These are phyloP conservation scores for Apophysomyces trapeziformis DNA, from an alignment of 371 early-diverging fungal genomes.

Conservation along the genomic window DNA sequence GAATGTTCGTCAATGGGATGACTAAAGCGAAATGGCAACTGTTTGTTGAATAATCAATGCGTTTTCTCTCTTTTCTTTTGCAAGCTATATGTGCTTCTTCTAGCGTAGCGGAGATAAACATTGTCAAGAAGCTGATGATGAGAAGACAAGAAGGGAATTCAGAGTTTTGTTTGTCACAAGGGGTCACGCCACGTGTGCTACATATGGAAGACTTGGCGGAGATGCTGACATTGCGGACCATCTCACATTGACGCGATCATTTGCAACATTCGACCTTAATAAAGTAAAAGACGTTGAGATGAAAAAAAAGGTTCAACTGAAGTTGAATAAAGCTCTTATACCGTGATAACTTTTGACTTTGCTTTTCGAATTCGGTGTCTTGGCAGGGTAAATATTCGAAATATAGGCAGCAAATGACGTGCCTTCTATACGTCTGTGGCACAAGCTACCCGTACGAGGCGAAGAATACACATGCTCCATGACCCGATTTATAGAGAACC, in stretches of 20 bases:
- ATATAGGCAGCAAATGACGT: conserved; percentile 55
- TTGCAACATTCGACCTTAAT: conserved; percentile 70
- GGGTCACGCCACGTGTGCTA: conserved; percentile 57
- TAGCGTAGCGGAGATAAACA: too few species aligned
- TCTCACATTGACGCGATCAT: conserved; percentile 58
- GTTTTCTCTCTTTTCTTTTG: too few species aligned
- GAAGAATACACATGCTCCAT: conserved; percentile 65
- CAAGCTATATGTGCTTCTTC: too few species aligned
- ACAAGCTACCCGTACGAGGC: conserved; percentile 73
- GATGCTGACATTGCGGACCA: conserved; percentile 72
- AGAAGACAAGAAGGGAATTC: background rate
- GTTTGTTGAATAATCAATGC: too few species aligned
- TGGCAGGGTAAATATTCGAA: conserved; percentile 62
- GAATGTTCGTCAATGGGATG: too few species aligned
- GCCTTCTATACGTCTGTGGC: conserved; percentile 56
- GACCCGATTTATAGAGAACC: conserved; percentile 56
- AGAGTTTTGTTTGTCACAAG: conserved; percentile 56
- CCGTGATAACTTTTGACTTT: background rate
- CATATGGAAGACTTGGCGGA: conserved; percentile 77
- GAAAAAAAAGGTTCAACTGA: background rate
- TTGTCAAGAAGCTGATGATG: too few species aligned
- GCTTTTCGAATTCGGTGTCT: background rate
- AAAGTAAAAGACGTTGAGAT: conserved; percentile 45
- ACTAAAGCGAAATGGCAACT: too few species aligned
- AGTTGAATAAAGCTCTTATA: background rate